Base-by-base conservation (phyloP, 2,329 filamentous ascomycete genomes). In the Talaromyces verruculosus region DNA sequence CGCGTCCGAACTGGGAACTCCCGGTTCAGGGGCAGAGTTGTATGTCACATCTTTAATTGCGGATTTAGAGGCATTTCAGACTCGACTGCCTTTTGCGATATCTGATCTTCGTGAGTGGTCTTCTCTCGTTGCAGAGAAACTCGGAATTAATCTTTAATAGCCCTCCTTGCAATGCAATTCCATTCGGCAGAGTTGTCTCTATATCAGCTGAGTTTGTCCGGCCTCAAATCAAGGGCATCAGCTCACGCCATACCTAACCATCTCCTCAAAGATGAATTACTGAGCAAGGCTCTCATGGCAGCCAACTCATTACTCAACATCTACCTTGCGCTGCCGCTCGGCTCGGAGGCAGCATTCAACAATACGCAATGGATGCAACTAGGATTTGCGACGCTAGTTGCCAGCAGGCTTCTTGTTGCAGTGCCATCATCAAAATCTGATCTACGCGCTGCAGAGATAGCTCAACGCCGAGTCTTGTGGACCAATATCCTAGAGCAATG, bases 291-390 rank as follows among this genome's bases (percentile, higher is more conserved):
- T 3, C 70, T 78, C 2, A 62, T 67, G 19, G 68, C 73, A 8
- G 67, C 71, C n/a, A 70, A 70, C 15, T 61, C 68, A 10, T 65
- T 74, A 2, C 51, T 74, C 28, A 72, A 75, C n/a, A 67, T 74
- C 11, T 78, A 77, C 43, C 63, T 79, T 5, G 73, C 72, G 53
- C 69, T 80, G 0, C 77, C 78, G 2, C 69, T 73, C 4, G 72
- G 73, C 41, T 71, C 73, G 6, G 78, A 81, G 63, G 71, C 75
- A 53, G 69, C 70, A 1, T 72, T 80, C 19, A 79, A 75, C 41
- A 79, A 80, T 60, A 71, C 76, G 1, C 73, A 79, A 66, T 80
- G 79, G 78, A 71, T 81, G 1, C 78, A 81, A 65, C 62, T 79
- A 17, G 77, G 73, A 4, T 79, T 80, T 64, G 73, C 69, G 30